These are phyloP conservation scores for Mucor lusitanicus DNA, from an alignment of 371 early-diverging fungal genomes.

Conservation along the genomic window DNA sequence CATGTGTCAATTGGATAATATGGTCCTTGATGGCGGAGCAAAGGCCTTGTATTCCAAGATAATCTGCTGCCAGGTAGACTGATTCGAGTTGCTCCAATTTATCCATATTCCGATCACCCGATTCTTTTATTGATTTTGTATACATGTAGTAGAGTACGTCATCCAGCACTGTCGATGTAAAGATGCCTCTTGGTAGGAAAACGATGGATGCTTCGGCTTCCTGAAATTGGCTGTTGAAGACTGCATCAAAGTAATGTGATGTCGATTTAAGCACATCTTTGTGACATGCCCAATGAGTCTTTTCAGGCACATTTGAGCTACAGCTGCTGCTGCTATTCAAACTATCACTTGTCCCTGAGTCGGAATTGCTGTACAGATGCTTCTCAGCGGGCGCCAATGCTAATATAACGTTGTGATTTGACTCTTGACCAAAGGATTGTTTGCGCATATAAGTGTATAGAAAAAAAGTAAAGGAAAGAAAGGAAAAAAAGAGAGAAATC, in stretches of 20 bases:
- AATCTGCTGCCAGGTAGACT: conserved; percentile 36
- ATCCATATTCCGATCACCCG: conserved; percentile 18
- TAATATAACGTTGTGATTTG: conserved; percentile 31
- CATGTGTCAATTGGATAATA: conserved; percentile 22
- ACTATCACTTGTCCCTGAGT: background rate
- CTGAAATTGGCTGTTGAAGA: conserved; percentile 42
- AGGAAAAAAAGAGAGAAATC: conserved; percentile 3
- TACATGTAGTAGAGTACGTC: conserved; percentile 39
- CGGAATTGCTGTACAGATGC: background rate
- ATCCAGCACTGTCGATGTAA: conserved; percentile 29
- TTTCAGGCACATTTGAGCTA: conserved; percentile 17
- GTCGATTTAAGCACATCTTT: conserved; percentile 34
- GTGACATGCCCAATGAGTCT: conserved; percentile 35
- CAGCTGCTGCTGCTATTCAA: background rate
- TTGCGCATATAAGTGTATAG: conserved; percentile 1
- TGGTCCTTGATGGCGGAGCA: conserved; percentile 18
- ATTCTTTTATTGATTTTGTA: conserved; percentile 15
- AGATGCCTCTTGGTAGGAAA: conserved; percentile 35
- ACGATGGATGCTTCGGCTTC: conserved; percentile 40
- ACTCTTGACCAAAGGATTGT: background rate
- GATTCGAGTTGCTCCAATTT: conserved; percentile 19
- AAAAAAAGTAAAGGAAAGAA: conserved; percentile 12
- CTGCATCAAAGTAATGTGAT: conserved; percentile 42
- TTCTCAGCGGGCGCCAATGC: conserved; percentile 20
- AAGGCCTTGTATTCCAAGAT: conserved; percentile 33